Conservation (phyloP, 495 filamentous ascomycete species). For the Lichina pygmaea region DNA sequence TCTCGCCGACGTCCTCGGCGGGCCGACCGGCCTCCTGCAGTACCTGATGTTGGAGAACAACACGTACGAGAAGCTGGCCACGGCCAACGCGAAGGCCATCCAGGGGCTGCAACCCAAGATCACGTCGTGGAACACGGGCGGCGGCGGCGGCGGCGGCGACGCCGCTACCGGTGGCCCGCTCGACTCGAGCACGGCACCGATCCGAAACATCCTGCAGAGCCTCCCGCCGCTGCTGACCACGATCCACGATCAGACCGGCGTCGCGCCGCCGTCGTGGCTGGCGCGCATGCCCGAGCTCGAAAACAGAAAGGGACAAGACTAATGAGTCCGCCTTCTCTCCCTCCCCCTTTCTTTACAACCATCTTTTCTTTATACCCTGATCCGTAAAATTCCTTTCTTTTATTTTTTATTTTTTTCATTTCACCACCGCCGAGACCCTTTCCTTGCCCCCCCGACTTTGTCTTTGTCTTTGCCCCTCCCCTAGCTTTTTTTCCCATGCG, state of each 20-base stretch:
- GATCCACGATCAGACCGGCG: slow-evolving; percentile 65
- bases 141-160: neutral
- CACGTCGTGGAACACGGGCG: slow-evolving; percentile 56
- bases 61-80: slow-evolving; percentile 34
- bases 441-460: no score
- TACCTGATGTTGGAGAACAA: slow-evolving; percentile 55
- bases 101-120: slow-evolving; percentile 65
- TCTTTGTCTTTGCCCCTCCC: no score
- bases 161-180: slow-evolving; percentile 8
- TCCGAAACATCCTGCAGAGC: slow-evolving; percentile 41
- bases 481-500: no score
- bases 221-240: slow-evolving; percentile 55
- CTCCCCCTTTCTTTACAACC: no score
- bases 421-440: no score
- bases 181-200: slow-evolving; percentile 14
- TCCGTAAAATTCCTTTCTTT: no score
- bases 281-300: slow-evolving; percentile 17
- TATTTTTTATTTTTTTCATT: no score
- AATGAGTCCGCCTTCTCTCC: no score
- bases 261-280: slow-evolving; percentile 43
- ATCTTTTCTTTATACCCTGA: no score
- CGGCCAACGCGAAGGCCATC: slow-evolving; percentile 43
- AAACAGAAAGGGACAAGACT: slow-evolving; percentile 1
- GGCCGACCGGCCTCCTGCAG: slow-evolving; percentile 38
- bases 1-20: slow-evolving; percentile 42